Percentiles rank a stretch among this genome's conserved stretches.
These are phyloP conservation scores for Eucalyptus melliodora DNA, from an alignment of 345 rosid genomes.

Conservation along the genomic window DNA sequence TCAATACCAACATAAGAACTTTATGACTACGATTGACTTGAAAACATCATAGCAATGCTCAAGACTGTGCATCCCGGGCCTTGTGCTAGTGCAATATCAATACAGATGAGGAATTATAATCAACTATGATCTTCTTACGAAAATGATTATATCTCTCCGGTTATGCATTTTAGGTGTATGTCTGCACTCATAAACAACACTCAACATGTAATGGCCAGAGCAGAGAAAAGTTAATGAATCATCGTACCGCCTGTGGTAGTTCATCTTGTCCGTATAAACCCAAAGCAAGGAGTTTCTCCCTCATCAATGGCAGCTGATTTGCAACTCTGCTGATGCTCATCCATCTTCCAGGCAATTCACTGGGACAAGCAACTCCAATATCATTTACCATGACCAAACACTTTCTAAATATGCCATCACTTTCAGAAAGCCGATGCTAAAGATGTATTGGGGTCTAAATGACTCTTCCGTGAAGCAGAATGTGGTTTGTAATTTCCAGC, in stretches of 20 bases:
- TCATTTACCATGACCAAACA: too few species aligned
- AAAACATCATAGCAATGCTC: too few species aligned
- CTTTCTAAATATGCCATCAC: too few species aligned
- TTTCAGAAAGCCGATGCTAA: too few species aligned
- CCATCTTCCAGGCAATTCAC: not conserved
- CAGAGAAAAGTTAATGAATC: not conserved
- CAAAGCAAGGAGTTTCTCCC: not conserved
- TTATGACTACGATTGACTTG: too few species aligned
- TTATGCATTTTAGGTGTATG: not conserved
- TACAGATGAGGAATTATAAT: not conserved
- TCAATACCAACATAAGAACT: too few species aligned
- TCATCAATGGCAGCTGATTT: not conserved
- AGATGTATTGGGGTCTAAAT: too few species aligned
- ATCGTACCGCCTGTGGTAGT: not conserved
- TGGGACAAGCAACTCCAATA: not conserved
- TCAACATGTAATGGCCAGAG: not conserved
- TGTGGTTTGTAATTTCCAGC: too few species aligned
- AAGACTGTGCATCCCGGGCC: too few species aligned
- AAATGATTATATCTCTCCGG: not conserved
- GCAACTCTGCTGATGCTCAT: not conserved
- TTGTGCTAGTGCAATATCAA: too few species aligned
- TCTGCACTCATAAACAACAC: not conserved
- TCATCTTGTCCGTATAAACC: not conserved
- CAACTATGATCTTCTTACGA: too few species aligned
- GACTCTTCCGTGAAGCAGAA: too few species aligned